Evolutionary conservation across 192 early-diverging fungal genomes (phyloP).

Genomic region (Coemansia sp.): DNA sequence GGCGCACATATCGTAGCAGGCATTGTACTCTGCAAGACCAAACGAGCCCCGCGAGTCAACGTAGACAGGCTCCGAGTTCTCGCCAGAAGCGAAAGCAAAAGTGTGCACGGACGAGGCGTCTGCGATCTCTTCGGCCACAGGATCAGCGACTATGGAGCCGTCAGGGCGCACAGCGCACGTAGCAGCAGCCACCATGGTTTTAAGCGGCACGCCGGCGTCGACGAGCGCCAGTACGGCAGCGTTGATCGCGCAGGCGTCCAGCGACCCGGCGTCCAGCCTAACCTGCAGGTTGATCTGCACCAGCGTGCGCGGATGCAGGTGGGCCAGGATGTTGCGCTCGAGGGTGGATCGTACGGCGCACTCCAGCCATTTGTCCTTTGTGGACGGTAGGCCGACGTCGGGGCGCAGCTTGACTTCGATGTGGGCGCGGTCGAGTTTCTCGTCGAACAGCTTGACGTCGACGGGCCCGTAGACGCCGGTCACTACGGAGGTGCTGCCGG

Average conservation of each 20-base stretch:
- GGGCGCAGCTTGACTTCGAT: constrained; percentile 80
- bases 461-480: constrained; percentile 84
- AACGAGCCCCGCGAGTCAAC: constrained; percentile 75
- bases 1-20: constrained; percentile 37
- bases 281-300: constrained; percentile 88
- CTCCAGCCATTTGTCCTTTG: constrained; percentile 76
- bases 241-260: constrained; percentile 76
- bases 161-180: constrained; percentile 66
- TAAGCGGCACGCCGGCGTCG: constrained; percentile 87
- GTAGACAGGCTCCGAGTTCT: constrained; percentile 47
- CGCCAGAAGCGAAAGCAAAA: constrained; percentile 69
- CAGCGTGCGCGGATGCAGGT: constrained; percentile 81
- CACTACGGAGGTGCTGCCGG: constrained; percentile 73
- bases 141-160: constrained; percentile 70
- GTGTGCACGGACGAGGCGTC: constrained; percentile 72
- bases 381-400: constrained; percentile 59
- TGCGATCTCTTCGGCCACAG: constrained; percentile 69
- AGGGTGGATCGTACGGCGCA: constrained; percentile 66
- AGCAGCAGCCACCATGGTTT: constrained; percentile 63
- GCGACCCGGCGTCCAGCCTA: constrained; percentile 79
- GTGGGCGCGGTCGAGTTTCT: constrained; percentile 82
- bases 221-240: constrained; percentile 80
- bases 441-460: constrained; percentile 81
- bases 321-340: constrained; percentile 70
- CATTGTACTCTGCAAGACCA: constrained; percentile 55